These are phyloP conservation scores for Puccinia triticina DNA, from an alignment of 1,284 basidiomycete genomes.

Conservation along the genomic window DNA sequence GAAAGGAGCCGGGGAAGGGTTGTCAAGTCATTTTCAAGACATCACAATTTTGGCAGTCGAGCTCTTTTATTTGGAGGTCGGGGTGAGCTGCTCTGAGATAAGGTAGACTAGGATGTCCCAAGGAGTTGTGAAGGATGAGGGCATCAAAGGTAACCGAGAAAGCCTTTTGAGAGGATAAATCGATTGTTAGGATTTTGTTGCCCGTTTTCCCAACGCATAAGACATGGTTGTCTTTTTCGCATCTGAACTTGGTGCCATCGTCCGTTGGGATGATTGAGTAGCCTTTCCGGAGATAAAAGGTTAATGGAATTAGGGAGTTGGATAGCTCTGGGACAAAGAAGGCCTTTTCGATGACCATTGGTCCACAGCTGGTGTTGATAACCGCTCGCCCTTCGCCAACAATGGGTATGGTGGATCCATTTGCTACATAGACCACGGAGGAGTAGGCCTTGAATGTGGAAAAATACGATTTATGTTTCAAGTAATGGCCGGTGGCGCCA, in stretches of 20 bases:
- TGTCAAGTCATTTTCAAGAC: background rate
- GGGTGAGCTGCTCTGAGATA: background rate
- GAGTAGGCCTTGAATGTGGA: background rate
- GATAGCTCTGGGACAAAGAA: background rate
- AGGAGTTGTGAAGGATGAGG: background rate
- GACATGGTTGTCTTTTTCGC: background rate
- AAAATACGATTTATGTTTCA: background rate
- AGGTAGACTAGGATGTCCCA: background rate
- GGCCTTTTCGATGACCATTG: background rate
- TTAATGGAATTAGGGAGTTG: background rate
- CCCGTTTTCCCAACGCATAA: background rate
- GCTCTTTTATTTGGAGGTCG: background rate
- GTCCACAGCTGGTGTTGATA: background rate
- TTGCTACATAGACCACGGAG: background rate
- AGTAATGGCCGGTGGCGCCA: background rate
- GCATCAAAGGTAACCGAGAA: background rate
- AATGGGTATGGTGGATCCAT: background rate
- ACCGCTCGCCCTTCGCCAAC: background rate
- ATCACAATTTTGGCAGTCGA: background rate
- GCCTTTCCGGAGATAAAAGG: background rate
- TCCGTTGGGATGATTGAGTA: background rate
- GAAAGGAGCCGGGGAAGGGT: background rate
- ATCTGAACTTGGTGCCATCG: background rate
- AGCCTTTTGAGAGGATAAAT: background rate
- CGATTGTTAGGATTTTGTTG: background rate